Conservation (phyloP, 2,329 filamentous ascomycete genomes). For the Cladosporium sp. region DNA sequence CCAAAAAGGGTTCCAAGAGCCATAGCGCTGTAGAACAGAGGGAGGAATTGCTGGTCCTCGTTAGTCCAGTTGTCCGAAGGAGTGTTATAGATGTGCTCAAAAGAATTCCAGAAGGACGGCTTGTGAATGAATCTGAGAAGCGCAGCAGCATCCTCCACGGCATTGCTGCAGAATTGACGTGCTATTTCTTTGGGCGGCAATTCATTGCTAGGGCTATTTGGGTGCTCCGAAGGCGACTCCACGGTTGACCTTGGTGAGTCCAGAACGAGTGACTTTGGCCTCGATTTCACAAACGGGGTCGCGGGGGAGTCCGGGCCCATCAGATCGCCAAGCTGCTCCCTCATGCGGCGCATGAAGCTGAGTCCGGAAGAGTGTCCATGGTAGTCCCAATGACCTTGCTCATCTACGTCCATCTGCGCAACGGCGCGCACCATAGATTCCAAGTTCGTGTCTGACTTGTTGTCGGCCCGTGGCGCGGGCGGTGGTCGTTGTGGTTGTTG, state of each 20-base stretch:
- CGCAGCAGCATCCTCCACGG: conserved; percentile 56
- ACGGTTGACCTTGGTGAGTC: conserved; percentile 58
- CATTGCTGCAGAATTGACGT: conserved; percentile 50
- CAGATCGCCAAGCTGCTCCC: conserved; percentile 76
- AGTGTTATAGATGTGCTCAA: conserved; percentile 71
- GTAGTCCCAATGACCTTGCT: conserved; percentile 89
- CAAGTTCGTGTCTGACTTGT: conserved; percentile 58
- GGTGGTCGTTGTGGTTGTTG: conserved; percentile 19
- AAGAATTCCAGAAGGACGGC: conserved; percentile 69
- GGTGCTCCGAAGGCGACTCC: conserved; percentile 48
- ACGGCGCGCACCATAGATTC: conserved; percentile 94
- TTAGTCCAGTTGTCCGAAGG: conserved; percentile 43
- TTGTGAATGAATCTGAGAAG: conserved; percentile 70
- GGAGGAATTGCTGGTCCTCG: conserved; percentile 42
- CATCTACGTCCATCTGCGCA: conserved; percentile 84
- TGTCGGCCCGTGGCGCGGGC: conserved; percentile 39
- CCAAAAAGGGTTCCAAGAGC: conserved; percentile 43
- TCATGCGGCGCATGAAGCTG: conserved; percentile 80
- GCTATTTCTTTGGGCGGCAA: conserved; percentile 61
- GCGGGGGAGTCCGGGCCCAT: conserved; percentile 57
- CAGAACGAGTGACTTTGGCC: conserved; percentile 51
- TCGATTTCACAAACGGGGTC: conserved; percentile 52
- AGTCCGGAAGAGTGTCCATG: conserved; percentile 88
- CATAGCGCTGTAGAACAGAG: conserved; percentile 43
- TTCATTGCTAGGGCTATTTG: conserved; percentile 46